These are phyloP conservation scores for Phalaenopsis equestris DNA, from an alignment of 106 monocot genomes.

Conservation along the genomic window DNA sequence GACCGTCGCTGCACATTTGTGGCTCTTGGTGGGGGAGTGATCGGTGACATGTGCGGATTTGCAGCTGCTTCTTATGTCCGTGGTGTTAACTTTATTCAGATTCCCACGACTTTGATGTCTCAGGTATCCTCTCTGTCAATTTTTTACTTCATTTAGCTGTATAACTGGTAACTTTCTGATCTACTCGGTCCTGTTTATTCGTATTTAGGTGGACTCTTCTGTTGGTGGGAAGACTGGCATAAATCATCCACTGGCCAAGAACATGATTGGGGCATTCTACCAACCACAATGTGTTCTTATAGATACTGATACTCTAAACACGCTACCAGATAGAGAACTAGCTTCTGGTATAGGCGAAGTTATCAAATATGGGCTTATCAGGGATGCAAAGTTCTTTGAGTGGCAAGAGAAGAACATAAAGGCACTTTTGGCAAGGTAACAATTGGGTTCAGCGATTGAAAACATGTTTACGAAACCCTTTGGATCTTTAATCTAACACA, in stretches of 20 bases:
- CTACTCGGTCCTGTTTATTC: neutral
- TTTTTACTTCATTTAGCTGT: neutral
- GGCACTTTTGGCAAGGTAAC: constrained; percentile 69
- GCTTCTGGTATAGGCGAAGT: constrained; percentile 94
- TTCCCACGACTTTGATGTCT: constrained; percentile 95
- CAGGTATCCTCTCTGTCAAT: constrained; percentile 35
- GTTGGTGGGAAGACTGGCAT: constrained; percentile 99
- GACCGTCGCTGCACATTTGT: constrained; percentile 90
- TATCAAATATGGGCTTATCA: constrained; percentile 92
- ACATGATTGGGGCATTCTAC: constrained; percentile 96
- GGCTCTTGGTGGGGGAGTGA: constrained; percentile 95
- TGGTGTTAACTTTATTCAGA: constrained; percentile 98
- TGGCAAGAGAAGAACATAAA: constrained; percentile 99
- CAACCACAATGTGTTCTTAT: constrained; percentile 94
- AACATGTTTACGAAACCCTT: neutral
- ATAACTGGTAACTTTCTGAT: neutral
- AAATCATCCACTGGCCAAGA: constrained; percentile 92
- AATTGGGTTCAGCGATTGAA: neutral
- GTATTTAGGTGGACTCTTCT: constrained; percentile 87
- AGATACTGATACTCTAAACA: constrained; percentile 90
- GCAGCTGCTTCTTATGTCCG: constrained; percentile 90
- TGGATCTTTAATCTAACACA: neutral
- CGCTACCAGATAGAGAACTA: constrained; percentile 82
- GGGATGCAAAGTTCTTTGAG: constrained; percentile 88
- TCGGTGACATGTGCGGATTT: constrained; percentile 98